These are phyloP conservation scores for Diplocarpon rosae DNA, from an alignment of 2,329 filamentous ascomycete species.

Conservation along the genomic window DNA sequence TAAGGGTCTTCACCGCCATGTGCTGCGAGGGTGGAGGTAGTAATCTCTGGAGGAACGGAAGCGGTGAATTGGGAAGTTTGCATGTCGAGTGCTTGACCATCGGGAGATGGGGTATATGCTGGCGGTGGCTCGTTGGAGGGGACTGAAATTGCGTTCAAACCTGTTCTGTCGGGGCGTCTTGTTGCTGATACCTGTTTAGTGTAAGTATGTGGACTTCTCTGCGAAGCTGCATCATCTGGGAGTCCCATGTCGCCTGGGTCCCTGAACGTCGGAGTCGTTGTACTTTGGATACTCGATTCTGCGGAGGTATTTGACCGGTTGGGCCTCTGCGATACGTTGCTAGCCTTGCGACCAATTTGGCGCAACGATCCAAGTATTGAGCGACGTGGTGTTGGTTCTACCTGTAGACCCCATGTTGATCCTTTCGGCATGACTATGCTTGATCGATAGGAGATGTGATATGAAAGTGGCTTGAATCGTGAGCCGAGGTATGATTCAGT, in stretches of 20 bases:
- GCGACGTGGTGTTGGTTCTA: slow-evolving; percentile 2
- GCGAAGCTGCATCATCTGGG: neutral
- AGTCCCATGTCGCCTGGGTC: slow-evolving; percentile 3
- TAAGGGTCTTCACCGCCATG: slow-evolving; percentile 53
- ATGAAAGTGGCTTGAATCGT: neutral
- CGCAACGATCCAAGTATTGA: slow-evolving; percentile 15
- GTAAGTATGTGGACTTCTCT: slow-evolving; percentile 9
- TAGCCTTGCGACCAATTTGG: slow-evolving; percentile 13
- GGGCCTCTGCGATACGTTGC: slow-evolving; percentile 5
- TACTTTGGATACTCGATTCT: neutral
- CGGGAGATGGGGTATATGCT: slow-evolving; percentile 20
- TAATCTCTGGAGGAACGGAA: slow-evolving; percentile 27
- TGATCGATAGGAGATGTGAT: neutral
- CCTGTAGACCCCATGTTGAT: slow-evolving; percentile 6
- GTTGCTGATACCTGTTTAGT: slow-evolving; percentile 20
- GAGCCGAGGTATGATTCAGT: neutral
- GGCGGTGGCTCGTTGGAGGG: slow-evolving; percentile 26
- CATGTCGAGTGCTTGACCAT: slow-evolving; percentile 7
- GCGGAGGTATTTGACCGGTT: slow-evolving; percentile 6
- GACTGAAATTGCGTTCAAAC: slow-evolving; percentile 24
- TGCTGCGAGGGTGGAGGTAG: slow-evolving; percentile 27
- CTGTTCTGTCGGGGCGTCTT: slow-evolving; percentile 21
- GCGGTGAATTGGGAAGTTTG: slow-evolving; percentile 9
- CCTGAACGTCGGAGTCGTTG: slow-evolving; percentile 3
- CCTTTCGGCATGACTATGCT: slow-evolving; percentile 6